phyloP scores from a whole-genome alignment of 2,329 filamentous ascomycete genomes.

The Cladosporium austrohemisphaericum region DNA sequence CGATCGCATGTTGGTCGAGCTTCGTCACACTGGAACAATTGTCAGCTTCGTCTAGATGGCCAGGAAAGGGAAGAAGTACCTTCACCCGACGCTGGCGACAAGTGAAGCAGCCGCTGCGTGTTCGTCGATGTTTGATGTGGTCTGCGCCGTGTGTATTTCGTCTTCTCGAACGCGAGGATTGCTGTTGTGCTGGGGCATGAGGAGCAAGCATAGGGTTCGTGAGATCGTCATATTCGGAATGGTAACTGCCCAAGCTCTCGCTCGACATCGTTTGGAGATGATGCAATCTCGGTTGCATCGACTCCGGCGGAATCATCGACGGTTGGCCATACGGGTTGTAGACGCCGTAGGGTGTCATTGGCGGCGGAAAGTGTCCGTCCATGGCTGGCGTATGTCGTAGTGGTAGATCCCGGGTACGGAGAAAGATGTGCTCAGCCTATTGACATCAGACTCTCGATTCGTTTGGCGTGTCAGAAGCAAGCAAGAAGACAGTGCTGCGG shows the following conservation, averaged over 20 bases:
- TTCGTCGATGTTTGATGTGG: conserved; percentile 87
- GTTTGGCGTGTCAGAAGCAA: neutral
- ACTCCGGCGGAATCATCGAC: conserved; percentile 27
- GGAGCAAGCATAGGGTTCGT: conserved; percentile 26
- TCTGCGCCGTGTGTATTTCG: conserved; percentile 45
- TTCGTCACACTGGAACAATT: conserved; percentile 73
- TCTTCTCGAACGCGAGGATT: conserved; percentile 26
- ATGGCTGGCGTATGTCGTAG: conserved; percentile 17
- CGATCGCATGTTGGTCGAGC: conserved; percentile 77
- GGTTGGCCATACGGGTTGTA: conserved; percentile 31
- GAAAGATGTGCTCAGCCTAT: neutral
- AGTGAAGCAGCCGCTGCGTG: conserved; percentile 89
- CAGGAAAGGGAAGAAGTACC: conserved; percentile 35
- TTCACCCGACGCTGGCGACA: conserved; percentile 86
- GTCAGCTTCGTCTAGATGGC: conserved; percentile 17
- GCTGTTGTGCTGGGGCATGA: conserved; percentile 23
- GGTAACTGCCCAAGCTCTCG: conserved; percentile 31
- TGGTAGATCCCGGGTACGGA: neutral
- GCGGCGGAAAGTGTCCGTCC: conserved; percentile 29
- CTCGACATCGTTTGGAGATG: conserved; percentile 32
- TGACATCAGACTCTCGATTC: neutral
- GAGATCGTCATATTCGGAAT: conserved; percentile 30
- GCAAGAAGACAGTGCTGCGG: conserved; percentile 6
- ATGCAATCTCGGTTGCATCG: conserved; percentile 25
- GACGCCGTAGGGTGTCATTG: conserved; percentile 27